Conservation (phyloP, 1,284 basidiomycete genomes). For the Phellinidium pouzarii region DNA sequence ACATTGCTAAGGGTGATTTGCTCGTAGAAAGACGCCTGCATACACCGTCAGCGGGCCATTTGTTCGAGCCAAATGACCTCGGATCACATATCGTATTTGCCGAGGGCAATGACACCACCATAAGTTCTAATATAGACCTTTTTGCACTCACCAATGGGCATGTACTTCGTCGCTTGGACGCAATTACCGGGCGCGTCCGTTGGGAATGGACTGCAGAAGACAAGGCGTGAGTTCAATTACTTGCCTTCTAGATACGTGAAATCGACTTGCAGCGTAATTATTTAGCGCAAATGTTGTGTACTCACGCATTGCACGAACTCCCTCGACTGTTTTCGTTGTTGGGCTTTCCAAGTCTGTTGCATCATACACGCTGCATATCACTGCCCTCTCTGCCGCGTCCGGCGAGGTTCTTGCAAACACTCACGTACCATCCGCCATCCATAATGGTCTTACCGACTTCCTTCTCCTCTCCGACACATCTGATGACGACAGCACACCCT, state of each 20-base stretch:
- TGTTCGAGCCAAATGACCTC: constrained; percentile 44
- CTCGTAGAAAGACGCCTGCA: constrained; percentile 63
- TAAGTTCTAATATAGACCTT: constrained; percentile 33
- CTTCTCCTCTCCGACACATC: constrained; percentile 29
- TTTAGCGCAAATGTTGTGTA: constrained; percentile 59
- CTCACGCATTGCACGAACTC: constrained; percentile 51
- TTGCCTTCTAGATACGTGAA: not conserved
- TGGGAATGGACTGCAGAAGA: constrained; percentile 68
- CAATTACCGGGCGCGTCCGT: constrained; percentile 39
- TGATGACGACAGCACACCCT: constrained; percentile 27
- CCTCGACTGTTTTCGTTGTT: constrained; percentile 54
- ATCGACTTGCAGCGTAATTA: constrained; percentile 2
- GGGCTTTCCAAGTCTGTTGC: constrained; percentile 59
- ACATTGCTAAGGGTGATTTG: constrained; percentile 60
- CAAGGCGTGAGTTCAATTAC: constrained; percentile 39
- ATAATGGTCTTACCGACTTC: constrained; percentile 39
- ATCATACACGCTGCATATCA: constrained; percentile 61
- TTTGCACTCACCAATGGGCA: constrained; percentile 58
- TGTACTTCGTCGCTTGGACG: constrained; percentile 43
- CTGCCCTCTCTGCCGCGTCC: constrained; percentile 46
- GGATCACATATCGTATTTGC: constrained; percentile 38
- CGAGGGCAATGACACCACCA: constrained; percentile 21
- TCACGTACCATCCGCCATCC: constrained; percentile 54
- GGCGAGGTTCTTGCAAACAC: constrained; percentile 48
- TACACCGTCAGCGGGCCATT: constrained; percentile 34